Evolutionary conservation across 2,329 filamentous ascomycete species (phyloP).

Genomic region (Zasmidium angulare): DNA sequence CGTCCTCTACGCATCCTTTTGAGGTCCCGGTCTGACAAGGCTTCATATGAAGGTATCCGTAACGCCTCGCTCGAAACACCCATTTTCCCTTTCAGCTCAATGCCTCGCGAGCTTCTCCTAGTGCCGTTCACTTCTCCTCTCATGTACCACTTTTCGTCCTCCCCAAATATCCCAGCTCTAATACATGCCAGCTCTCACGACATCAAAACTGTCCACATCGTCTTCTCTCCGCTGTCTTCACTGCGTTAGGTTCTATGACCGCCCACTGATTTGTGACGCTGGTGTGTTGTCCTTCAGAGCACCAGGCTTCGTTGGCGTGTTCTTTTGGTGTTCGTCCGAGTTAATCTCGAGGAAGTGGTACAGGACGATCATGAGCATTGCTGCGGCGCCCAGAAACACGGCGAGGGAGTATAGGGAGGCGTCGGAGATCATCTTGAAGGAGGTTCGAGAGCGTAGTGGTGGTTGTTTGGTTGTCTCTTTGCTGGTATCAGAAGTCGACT

Average conservation of each 20-base stretch:
- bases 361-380: slow-evolving; percentile 89
- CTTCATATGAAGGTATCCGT: background rate
- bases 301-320: background rate
- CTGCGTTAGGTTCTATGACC: slow-evolving; percentile 1
- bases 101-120: background rate
- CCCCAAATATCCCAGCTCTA: background rate
- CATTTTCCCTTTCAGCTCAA: background rate
- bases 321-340: slow-evolving; percentile 47
- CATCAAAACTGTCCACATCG: background rate
- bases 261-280: background rate
- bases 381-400: slow-evolving; percentile 83
- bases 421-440: slow-evolving; percentile 84
- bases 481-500: background rate
- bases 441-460: background rate
- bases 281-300: slow-evolving; percentile 10
- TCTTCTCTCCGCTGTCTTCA: background rate
- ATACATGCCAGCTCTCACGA: background rate
- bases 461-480: background rate
- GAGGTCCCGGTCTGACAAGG: background rate
- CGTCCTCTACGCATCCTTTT: background rate
- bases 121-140: background rate
- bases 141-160: background rate
- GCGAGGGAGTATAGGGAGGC: slow-evolving; percentile 85
- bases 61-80: slow-evolving; percentile 2
- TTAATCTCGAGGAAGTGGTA: slow-evolving; percentile 98